Evolutionary conservation across 345 rosid genomes (phyloP), one percentile per base, ranked within the genome.

Genomic region (Clarkia xantiana): DNA sequence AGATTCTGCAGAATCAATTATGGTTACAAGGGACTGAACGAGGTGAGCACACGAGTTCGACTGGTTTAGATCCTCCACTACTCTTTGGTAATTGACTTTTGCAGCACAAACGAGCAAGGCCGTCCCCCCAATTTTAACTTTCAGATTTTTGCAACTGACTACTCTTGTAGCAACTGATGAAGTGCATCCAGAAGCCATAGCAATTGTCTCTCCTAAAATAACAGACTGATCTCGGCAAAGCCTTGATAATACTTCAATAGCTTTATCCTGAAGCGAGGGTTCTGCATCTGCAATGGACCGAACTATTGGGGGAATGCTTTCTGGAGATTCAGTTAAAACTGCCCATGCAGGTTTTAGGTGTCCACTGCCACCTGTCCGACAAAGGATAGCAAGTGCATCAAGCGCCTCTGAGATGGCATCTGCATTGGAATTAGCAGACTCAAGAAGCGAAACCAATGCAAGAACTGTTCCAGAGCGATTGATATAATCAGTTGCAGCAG

Each of bases 71-170:
- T 87, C 91, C 57, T 80, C 95, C 70, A 84, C 76, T 61, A 87
- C 63, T 60, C 76, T 84, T 68, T 74, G 81, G 58, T 78, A 82
- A 64, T 85, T 68, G 65, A 80, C 91, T 76, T 84, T 84, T 20
- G 97, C 88, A 41, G 97, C 91, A 72, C 97, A 93, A 54, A 77
- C 79, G 51, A 93, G 87, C 57, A 93, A 71, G 42, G 97, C 94
- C 62, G 85, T 77, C 71, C 94, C 99, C 42, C 99, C 97, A 68
- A 93, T 76, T 76, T 82, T 82, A 61, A 93, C 94, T 67, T 76
- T 87, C 29, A 55, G 59, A 59, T 66, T 76, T 55, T 66, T 61
- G 44, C 91, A 79, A 70, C 63, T 63, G 56, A 77, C 76, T 65
- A 87, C 81, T 71, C 99, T 78, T 63, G 67, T 77, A 41, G 89